Evolutionary conservation across 148 eudicot species (phyloP).

Genomic region (Euryodendron excelsum): DNA sequence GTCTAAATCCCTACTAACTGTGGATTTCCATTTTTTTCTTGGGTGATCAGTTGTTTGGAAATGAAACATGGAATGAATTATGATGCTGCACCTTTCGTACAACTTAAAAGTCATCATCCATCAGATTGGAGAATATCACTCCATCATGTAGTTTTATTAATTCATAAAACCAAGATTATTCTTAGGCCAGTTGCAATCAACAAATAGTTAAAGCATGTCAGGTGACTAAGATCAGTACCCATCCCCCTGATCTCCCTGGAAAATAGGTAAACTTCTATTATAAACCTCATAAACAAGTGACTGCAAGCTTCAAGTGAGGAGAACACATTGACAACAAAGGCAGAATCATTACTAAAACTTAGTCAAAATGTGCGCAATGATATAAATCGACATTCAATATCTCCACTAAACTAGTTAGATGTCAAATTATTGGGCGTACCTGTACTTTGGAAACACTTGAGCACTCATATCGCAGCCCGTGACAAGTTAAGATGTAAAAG

Average conservation of each 20-base stretch:
- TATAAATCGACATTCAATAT: neutral
- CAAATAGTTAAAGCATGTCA: neutral
- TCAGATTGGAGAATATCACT: neutral
- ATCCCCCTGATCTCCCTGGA: neutral
- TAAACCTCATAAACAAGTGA: neutral
- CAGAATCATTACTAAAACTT: neutral
- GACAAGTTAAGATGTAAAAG: slow-evolving; percentile 72
- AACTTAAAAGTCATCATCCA: neutral
- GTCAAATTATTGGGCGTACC: slow-evolving; percentile 32
- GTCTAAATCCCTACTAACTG: neutral
- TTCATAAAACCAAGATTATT: neutral
- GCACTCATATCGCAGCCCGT: slow-evolving; percentile 81
- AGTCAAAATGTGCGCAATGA: neutral
- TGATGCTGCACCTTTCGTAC: neutral
- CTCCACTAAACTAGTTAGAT: neutral
- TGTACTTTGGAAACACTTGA: slow-evolving; percentile 68
- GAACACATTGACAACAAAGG: neutral
- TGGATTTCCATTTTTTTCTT: neutral
- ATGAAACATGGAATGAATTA: neutral
- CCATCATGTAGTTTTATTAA: neutral
- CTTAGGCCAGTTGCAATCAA: neutral
- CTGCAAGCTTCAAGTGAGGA: neutral
- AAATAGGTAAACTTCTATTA: neutral
- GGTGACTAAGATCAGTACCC: neutral
- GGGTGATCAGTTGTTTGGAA: neutral